Evolutionary conservation across 495 filamentous ascomycete species (phyloP), one percentile per base, ranked within the genome.

Genomic region (Cercophora samala): DNA sequence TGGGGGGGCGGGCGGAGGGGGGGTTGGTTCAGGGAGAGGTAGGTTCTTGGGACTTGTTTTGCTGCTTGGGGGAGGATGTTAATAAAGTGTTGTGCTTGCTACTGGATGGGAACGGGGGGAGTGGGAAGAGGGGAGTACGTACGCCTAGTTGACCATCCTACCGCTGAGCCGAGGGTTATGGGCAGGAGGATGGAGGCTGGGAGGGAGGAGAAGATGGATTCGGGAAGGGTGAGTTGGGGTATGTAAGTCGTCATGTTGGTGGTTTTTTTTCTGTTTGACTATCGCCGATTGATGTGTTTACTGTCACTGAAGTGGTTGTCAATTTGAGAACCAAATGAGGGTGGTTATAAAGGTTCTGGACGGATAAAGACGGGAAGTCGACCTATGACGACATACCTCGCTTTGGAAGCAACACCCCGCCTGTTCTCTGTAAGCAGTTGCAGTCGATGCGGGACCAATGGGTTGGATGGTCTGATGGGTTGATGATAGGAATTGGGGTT

Each of bases 1-100:
- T 85, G 86, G 5, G 90, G 83, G 0, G 94, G 93, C 4, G 94
- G 94, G 52, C 85, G 83, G 68, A 89, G 82, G 1, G 93, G 93
- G 0, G 94, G 94, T 75, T 97, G 91, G 64, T 86, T 87, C 58
- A 96, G 82, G 2, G 83, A 75, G 21, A 80, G 71, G 77, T 97
- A 95, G 56, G 81, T 86, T 6, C 67, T 58, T 86, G 89, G 58
- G 83, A 72, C 64, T 81, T 85, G 56, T 64, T 69, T 46, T 60
- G 32, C 52, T 63, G 51, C 66, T 68, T 73, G 60, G 83, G 84
- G 2, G 63, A 15, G 18, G 3, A 22, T 8, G 17, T n/a, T n/a
- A n/a, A n/a, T n/a, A n/a, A n/a, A n/a, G n/a, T n/a, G n/a, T n/a
- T n/a, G n/a, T n/a, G n/a, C n/a, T n/a, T n/a, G 29, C 22, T 23